Conservation (phyloP, 768 basidiomycete species). For the Leucosporidium scottii region DNA sequence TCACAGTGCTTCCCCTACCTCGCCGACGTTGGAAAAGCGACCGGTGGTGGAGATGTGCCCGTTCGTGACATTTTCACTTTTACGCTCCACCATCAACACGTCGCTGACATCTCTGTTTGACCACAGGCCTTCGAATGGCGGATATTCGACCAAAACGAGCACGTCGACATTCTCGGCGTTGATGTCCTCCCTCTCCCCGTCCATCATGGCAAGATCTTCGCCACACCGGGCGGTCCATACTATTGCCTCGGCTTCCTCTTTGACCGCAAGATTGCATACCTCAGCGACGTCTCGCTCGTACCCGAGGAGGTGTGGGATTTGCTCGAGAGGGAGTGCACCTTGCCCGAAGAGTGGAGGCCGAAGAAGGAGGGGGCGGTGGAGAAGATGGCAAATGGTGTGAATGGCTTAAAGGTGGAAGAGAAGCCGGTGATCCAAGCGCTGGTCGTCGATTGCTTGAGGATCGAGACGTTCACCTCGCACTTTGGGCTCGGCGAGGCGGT, state of each 20-base stretch:
- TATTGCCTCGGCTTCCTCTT: conserved; percentile 40
- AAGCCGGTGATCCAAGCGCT: conserved; percentile 22
- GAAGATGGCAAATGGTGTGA: not conserved
- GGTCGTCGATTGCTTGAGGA: conserved; percentile 68
- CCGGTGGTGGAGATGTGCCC: conserved; percentile 45
- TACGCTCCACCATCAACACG: too few species aligned
- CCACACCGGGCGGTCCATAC: conserved; percentile 30
- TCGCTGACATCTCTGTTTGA: too few species aligned
- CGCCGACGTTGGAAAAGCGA: conserved; percentile 63
- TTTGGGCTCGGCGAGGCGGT: conserved; percentile 64
- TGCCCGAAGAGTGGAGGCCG: not conserved
- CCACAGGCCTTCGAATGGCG: conserved; percentile 79
- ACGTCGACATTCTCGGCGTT: conserved; percentile 1
- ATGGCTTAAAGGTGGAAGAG: not conserved
- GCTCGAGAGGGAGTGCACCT: not conserved
- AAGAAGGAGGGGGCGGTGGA: not conserved
- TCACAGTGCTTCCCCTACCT: conserved; percentile 67
- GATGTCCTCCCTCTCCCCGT: conserved; percentile 11
- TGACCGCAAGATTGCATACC: conserved; percentile 61
- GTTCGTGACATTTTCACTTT: conserved; percentile 46
- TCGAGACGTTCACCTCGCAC: conserved; percentile 66
- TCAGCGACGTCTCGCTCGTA: conserved; percentile 75
- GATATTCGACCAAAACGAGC: conserved; percentile 54
- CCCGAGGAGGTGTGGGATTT: conserved; percentile 61
- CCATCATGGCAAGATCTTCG: conserved; percentile 33